Base-by-base conservation (phyloP, 495 filamentous ascomycete genomes). In the Penicillium nucicola region DNA sequence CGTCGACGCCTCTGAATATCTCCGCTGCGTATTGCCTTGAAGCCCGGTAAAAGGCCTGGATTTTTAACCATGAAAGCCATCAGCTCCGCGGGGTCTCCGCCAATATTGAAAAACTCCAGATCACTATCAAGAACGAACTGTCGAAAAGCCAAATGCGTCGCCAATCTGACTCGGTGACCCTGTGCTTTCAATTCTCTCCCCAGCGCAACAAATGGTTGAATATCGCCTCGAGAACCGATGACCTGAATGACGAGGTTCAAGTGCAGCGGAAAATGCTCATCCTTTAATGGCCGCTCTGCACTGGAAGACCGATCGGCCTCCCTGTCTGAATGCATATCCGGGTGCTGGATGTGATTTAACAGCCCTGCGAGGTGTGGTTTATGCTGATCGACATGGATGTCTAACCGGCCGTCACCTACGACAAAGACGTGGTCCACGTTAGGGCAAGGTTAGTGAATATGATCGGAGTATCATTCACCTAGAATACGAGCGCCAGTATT, bases 31-130 rank as follows among this genome's bases (percentile, higher is more conserved):
- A 92, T 65, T 2, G 84, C 78, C 34, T 82, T 76, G 19, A 91
- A 69, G 4, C 80, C 81, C 0, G 88, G 89, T 61, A 92, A 85
- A 42, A 93, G 74, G 1, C 88, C 86, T 5, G 88, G 86, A 63
- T 93, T 89, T 60, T 91, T 89, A 14, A 92, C 88, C 89, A 92
- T 91, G 56, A 88, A 92, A 0, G 85, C 81, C 89, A 93, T 93
- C 18, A 93, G 77, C 53, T 89, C 83, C 0, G 82, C 77, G 3
- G 89, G 89, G 61, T 92, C 86, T 19, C 89, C 89, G 3, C 89
- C 88, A 18, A 92, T 88, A 42, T 71, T 79, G 67, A 90, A 93
- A 60, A 91, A 92, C 58, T 92, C 89, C 9, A 92, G 66, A 1
- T 83, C 86, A 56, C 83, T 80, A 15, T 88, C 81, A 40, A 81